These are phyloP conservation scores for Tuber microsphaerosporum DNA, from an alignment of 495 filamentous ascomycete species.

Conservation along the genomic window DNA sequence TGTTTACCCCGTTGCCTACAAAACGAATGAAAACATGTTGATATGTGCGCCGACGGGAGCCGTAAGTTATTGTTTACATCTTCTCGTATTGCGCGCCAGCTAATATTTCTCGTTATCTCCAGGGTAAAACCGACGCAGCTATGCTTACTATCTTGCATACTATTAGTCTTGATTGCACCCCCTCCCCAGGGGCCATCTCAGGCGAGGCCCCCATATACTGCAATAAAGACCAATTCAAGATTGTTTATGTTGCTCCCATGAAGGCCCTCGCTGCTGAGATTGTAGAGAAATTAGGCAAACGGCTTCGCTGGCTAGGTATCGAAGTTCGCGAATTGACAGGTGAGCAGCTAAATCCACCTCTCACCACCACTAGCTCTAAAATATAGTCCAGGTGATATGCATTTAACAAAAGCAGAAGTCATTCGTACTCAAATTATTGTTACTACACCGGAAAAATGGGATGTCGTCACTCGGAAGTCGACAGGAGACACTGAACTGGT, in stretches of 20 bases:
- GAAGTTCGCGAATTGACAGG: slow-evolving; percentile 82
- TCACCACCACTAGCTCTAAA: slow-evolving; percentile 5
- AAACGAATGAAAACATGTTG: slow-evolving; percentile 94
- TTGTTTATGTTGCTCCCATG: slow-evolving; percentile 96
- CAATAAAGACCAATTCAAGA: slow-evolving; percentile 83
- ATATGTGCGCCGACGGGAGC: slow-evolving; percentile 98
- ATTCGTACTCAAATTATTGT: slow-evolving; percentile 95
- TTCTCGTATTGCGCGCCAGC: background rate
- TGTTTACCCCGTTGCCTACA: slow-evolving; percentile 91
- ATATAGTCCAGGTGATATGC: slow-evolving; percentile 66
- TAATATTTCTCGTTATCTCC: background rate
- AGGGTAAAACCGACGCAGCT: slow-evolving; percentile 96
- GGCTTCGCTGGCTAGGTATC: slow-evolving; percentile 88
- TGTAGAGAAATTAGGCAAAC: slow-evolving; percentile 86
- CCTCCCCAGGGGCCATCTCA: slow-evolving; percentile 68
- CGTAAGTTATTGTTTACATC: slow-evolving; percentile 42
- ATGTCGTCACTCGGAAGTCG: slow-evolving; percentile 93
- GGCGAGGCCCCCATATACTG: slow-evolving; percentile 69
- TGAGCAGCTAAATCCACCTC: background rate
- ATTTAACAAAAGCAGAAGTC: slow-evolving; percentile 93
- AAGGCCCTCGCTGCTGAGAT: slow-evolving; percentile 96
- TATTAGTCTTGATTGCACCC: slow-evolving; percentile 72
- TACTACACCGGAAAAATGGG: slow-evolving; percentile 98
- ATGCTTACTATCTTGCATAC: slow-evolving; percentile 90
- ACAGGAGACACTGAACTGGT: slow-evolving; percentile 96